Percentiles rank a stretch among this genome's conserved stretches.
Evolutionary conservation across 441 rosid species (phyloP).

Genomic region (Capsella rubella): DNA sequence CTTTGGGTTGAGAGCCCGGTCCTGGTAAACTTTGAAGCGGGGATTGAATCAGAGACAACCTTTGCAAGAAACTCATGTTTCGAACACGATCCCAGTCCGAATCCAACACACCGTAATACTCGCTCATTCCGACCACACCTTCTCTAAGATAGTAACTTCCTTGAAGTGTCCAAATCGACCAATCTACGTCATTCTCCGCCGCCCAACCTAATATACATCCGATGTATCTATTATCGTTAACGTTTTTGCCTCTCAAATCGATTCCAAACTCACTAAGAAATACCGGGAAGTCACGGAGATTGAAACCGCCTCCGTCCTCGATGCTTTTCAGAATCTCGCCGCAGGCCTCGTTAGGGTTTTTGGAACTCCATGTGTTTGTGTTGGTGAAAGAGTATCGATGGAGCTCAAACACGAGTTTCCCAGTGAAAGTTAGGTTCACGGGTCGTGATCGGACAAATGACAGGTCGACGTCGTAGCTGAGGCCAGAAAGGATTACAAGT

Average conservation of each 20-base stretch:
- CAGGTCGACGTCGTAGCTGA: conserved; percentile 58
- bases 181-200: conserved; percentile 75
- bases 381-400: conserved; percentile 65
- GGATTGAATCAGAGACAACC: conserved; percentile 59
- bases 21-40: conserved; percentile 57
- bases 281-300: conserved; percentile 63
- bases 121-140: conserved; percentile 60
- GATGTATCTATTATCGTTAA: conserved; percentile 69
- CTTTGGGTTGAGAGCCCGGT: conserved; percentile 2
- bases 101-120: conserved; percentile 61
- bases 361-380: conserved; percentile 61
- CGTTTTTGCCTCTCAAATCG: conserved; percentile 63
- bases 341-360: conserved; percentile 68
- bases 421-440: conserved; percentile 51
- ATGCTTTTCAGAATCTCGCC: conserved; percentile 47
- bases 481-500: conserved; percentile 73
- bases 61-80: conserved; percentile 56
- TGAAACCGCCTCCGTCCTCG: conserved; percentile 55
- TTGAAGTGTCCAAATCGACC: conserved; percentile 75
- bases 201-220: conserved; percentile 64
- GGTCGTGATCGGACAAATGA: conserved; percentile 52
- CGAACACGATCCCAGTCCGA: conserved; percentile 59
- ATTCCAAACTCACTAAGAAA: conserved; percentile 78
- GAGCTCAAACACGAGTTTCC: conserved; percentile 64
- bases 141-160: conserved; percentile 78